Base-by-base conservation (phyloP, 495 filamentous ascomycete species). In the Clohesyomyces aquaticus region DNA sequence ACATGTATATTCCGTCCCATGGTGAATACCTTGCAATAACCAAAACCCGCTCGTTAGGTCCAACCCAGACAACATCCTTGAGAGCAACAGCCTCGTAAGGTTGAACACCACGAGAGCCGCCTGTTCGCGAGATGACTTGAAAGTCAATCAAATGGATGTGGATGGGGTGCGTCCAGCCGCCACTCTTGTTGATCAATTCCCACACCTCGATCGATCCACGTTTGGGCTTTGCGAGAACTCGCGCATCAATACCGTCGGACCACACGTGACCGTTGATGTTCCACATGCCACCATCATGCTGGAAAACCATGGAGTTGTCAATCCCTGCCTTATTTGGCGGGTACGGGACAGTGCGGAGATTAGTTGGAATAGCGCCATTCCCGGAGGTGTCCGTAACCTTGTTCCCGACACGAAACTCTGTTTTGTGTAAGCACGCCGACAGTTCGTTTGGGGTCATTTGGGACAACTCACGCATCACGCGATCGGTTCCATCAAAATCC, bases 61-160 rank as follows among this genome's bases (percentile, higher is more conserved):
- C 78, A 1, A 85, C 72, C 67, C 77, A 77, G 11, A 83, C 79
- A 9, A 83, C 77, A 59, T 84, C 82, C 64, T 84, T 86, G 32
- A 82, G 67, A 0, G 75, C 81, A 4, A 71, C 74, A 0, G 70
- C 59, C 66, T 85, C 83, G 56, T 85, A 85, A 0, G 78, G 71
- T 42, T 74, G 61, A 2, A 85, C 74, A 0, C 52, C 52, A 12
- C 73, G 61, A 11, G 71, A 69, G 2, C 76, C 78, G n/a, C 71
- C 77, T 3, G 70, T 73, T 3, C 80, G 79, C 0, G 74, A 70
- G 2, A 83, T 38, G 28, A 87, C 75, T 35, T 79, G 73, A 65
- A 87, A 80, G 59, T 86, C 83, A 48, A 87, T 79, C 12, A 87
- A 74, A 66, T 87, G 84, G 42, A 87, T 76, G 70, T 87, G 84